Evolutionary conservation across 768 basidiomycete species (phyloP).

Genomic region (Termitomyces eurrhizus): DNA sequence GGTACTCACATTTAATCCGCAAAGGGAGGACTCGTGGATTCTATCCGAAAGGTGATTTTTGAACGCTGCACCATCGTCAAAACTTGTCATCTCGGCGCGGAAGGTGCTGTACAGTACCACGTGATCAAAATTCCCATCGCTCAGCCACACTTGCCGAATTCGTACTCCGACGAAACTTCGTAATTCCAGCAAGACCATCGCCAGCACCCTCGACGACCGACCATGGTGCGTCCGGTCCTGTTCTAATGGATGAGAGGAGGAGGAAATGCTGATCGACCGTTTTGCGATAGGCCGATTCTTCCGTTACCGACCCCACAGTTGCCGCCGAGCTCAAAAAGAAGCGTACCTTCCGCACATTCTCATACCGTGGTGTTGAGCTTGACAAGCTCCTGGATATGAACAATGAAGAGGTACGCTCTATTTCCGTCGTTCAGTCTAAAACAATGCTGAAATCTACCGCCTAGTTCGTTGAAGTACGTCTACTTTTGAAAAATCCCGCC

Average conservation of each 20-base stretch:
- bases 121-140: slow-evolving; percentile 26
- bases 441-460: not conserved
- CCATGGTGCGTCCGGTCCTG: slow-evolving; percentile 31
- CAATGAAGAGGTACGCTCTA: slow-evolving; percentile 84
- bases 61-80: slow-evolving; percentile 23
- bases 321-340: slow-evolving; percentile 99
- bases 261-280: slow-evolving; percentile 9
- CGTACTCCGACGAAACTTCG: slow-evolving; percentile 24
- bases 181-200: slow-evolving; percentile 24
- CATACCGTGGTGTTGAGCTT: slow-evolving; percentile 97
- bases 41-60: slow-evolving; percentile 58
- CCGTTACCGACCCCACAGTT: slow-evolving; percentile 85
- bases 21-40: slow-evolving; percentile 91
- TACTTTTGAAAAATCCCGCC: not conserved
- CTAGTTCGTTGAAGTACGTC: slow-evolving; percentile 77
- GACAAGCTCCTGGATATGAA: slow-evolving; percentile 95
- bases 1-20: slow-evolving; percentile 76
- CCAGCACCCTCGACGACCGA: slow-evolving; percentile 38
- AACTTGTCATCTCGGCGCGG: slow-evolving; percentile 15
- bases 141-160: slow-evolving; percentile 39
- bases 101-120: slow-evolving; percentile 63
- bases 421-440: not conserved
- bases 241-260: not conserved
- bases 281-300: slow-evolving; percentile 63
- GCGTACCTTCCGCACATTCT: slow-evolving; percentile 98